Evolutionary conservation across 2,329 filamentous ascomycete genomes (phyloP).

Genomic region (Xylaria sp.): DNA sequence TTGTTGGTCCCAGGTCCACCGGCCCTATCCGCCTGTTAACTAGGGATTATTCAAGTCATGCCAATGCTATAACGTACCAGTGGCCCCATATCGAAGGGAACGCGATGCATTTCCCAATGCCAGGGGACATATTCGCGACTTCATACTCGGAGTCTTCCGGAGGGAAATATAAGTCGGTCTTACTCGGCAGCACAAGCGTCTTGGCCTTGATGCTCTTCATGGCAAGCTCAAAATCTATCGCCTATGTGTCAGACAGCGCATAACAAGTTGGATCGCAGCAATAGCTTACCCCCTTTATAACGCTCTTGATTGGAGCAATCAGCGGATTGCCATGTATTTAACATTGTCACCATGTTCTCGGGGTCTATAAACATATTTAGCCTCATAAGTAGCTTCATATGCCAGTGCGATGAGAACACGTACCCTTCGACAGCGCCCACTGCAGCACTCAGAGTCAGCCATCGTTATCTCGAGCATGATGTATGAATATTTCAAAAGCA

Average conservation of each 20-base stretch:
- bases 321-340: slow-evolving; percentile 81
- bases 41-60: background rate
- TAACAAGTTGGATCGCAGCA: background rate
- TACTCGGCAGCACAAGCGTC: slow-evolving; percentile 74
- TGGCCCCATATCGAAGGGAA: slow-evolving; percentile 59
- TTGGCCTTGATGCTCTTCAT: slow-evolving; percentile 78
- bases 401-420: slow-evolving; percentile 7
- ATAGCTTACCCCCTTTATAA: slow-evolving; percentile 63
- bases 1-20: slow-evolving; percentile 77
- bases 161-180: slow-evolving; percentile 85
- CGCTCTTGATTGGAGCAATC: slow-evolving; percentile 76
- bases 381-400: background rate
- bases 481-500: too few relatives aligned
- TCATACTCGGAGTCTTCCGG: slow-evolving; percentile 83
- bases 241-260: background rate
- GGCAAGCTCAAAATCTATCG: slow-evolving; percentile 67
- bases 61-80: slow-evolving; percentile 44
- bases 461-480: background rate
- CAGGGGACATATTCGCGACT: slow-evolving; percentile 60
- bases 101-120: slow-evolving; percentile 51
- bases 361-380: slow-evolving; percentile 61
- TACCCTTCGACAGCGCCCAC: slow-evolving; percentile 76
- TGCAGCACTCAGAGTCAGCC: background rate
- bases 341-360: slow-evolving; percentile 79
- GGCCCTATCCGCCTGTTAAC: slow-evolving; percentile 55